Evolutionary conservation across 2,329 filamentous ascomycete species (phyloP).

Genomic region (Trichoderma koningiopsis): DNA sequence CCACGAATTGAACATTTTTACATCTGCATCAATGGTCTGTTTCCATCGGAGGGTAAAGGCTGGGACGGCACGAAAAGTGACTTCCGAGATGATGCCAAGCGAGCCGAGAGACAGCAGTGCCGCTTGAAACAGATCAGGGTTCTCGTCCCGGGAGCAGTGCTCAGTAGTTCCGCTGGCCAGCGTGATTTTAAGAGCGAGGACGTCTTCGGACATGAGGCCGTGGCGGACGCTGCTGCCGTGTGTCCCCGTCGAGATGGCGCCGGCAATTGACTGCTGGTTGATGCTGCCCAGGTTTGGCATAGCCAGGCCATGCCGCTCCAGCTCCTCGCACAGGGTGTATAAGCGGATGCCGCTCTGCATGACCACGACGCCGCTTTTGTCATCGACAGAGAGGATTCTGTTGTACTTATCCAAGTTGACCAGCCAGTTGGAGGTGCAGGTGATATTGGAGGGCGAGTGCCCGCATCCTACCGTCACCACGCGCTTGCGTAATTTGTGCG

Average conservation of each 20-base stretch:
- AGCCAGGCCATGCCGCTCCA: slow-evolving; percentile 75
- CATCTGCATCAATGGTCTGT: slow-evolving; percentile 74
- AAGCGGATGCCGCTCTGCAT: slow-evolving; percentile 90
- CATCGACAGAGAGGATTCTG: slow-evolving; percentile 70
- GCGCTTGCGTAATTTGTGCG: slow-evolving; percentile 76
- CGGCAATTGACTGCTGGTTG: slow-evolving; percentile 89
- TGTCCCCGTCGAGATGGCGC: slow-evolving; percentile 89
- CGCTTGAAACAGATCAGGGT: slow-evolving; percentile 81
- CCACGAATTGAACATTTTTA: slow-evolving; percentile 72
- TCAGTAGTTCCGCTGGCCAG: slow-evolving; percentile 77
- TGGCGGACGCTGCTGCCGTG: slow-evolving; percentile 86
- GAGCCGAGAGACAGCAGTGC: slow-evolving; percentile 86
- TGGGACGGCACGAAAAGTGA: slow-evolving; percentile 80
- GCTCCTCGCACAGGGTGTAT: slow-evolving; percentile 68
- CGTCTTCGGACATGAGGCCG: slow-evolving; percentile 79
- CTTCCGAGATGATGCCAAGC: slow-evolving; percentile 85
- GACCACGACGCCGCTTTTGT: slow-evolving; percentile 65
- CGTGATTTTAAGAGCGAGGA: slow-evolving; percentile 75
- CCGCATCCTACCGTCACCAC: slow-evolving; percentile 86
- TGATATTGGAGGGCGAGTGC: slow-evolving; percentile 90
- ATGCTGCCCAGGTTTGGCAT: slow-evolving; percentile 95
- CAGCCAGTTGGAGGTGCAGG: slow-evolving; percentile 92
- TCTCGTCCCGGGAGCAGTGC: slow-evolving; percentile 68
- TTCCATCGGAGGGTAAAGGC: slow-evolving; percentile 85
- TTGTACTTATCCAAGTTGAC: slow-evolving; percentile 87